A percentile compares a stretch with the other conserved stretches of the same genome.
phyloP scores from a whole-genome alignment of 176 grass and related monocot species.

The Ananas comosus region DNA sequence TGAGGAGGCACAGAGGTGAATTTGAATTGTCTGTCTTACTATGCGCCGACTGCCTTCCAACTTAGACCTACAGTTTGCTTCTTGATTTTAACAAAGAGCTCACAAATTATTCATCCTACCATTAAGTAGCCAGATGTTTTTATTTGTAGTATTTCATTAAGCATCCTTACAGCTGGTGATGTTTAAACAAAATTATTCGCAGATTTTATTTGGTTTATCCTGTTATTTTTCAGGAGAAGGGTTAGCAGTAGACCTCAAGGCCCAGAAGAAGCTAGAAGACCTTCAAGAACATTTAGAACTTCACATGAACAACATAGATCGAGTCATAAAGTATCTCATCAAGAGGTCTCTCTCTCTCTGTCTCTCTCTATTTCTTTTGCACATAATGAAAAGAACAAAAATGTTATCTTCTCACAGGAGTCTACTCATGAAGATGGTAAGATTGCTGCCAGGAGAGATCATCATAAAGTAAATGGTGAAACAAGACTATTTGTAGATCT shows the following conservation, averaged over 20 bases:
- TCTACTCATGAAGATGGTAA: slow-evolving; percentile 1
- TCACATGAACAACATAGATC: slow-evolving; percentile 15
- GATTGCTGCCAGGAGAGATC: slow-evolving; percentile 10
- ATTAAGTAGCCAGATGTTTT: neutral
- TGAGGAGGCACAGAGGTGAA: slow-evolving; percentile 11
- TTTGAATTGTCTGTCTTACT: neutral
- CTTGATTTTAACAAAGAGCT: neutral
- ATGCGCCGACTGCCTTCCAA: neutral
- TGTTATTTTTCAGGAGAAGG: slow-evolving; percentile 20
- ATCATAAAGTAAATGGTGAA: slow-evolving; percentile 19
- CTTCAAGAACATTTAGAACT: slow-evolving; percentile 7
- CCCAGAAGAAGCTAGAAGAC: slow-evolving; percentile 7
- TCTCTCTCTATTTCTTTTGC: neutral
- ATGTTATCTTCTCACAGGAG: neutral
- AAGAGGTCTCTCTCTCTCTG: slow-evolving; percentile 27
- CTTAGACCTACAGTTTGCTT: neutral
- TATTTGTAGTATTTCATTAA: neutral
- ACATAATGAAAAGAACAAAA: neutral
- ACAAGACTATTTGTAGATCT: slow-evolving; percentile 38
- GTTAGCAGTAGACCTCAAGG: slow-evolving; percentile 8
- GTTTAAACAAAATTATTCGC: neutral
- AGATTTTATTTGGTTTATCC: neutral
- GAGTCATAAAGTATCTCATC: slow-evolving; percentile 9
- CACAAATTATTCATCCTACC: neutral
- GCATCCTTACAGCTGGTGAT: neutral